Evolutionary conservation across 2,329 filamentous ascomycete species (phyloP).

Genomic region (Parasarocladium wereldwijsianum): DNA sequence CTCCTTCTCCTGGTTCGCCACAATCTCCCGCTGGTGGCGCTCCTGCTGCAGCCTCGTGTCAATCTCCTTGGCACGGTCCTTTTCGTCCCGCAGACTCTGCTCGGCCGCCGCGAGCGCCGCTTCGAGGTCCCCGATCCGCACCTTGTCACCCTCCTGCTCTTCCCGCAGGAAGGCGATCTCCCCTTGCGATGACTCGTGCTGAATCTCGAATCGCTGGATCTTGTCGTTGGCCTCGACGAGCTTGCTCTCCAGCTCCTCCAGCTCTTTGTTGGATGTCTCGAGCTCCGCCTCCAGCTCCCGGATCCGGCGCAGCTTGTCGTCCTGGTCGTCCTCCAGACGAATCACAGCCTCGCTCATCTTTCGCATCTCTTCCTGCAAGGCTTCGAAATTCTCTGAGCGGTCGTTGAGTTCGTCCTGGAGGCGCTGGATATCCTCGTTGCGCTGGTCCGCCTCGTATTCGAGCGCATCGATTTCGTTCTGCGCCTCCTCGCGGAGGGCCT

Average conservation of each 20-base stretch:
- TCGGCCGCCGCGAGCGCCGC: conserved; percentile 68
- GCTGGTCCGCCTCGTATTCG: conserved; percentile 58
- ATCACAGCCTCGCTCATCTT: conserved; percentile 78
- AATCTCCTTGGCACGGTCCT: conserved; percentile 58
- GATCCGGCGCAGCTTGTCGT: conserved; percentile 63
- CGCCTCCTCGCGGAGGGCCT: conserved; percentile 44
- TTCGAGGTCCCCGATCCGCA: conserved; percentile 89
- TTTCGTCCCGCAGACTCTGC: conserved; percentile 68
- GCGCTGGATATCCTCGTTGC: conserved; percentile 54
- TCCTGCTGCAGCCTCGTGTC: conserved; percentile 67
- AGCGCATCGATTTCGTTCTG: conserved; percentile 52
- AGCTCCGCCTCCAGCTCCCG: conserved; percentile 73
- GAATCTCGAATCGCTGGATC: conserved; percentile 72
- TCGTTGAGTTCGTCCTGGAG: conserved; percentile 59
- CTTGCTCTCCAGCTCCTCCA: conserved; percentile 72
- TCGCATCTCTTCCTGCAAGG: conserved; percentile 88
- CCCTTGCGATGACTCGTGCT: conserved; percentile 81
- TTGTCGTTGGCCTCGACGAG: conserved; percentile 78
- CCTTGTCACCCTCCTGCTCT: conserved; percentile 95
- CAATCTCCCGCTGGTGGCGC: conserved; percentile 70
- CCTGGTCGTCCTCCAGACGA: conserved; percentile 77
- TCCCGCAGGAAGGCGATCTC: conserved; percentile 93
- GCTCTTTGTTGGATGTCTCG: conserved; percentile 69
- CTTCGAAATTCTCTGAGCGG: conserved; percentile 73
- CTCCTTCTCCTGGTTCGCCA: conserved; percentile 81